Conservation (phyloP, 78 protist species). For the Planoprotostelium fungivorum region DNA sequence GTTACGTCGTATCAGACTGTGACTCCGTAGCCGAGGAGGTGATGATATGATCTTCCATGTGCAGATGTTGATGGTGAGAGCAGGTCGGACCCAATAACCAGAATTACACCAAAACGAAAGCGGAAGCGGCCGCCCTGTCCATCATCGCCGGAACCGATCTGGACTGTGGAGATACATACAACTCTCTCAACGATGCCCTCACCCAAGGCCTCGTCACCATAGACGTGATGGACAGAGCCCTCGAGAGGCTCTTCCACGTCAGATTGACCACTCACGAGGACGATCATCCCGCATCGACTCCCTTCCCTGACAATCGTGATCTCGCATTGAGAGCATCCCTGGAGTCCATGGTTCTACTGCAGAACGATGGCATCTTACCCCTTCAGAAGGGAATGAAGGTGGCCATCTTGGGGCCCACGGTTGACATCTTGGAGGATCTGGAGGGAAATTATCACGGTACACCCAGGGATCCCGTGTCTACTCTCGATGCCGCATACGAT, state of each 20-base stretch:
- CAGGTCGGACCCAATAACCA: not conserved
- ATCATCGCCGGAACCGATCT: not conserved
- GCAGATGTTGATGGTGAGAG: not conserved
- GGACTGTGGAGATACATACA: not conserved
- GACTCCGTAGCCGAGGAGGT: not conserved
- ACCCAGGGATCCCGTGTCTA: not conserved
- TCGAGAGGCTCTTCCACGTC: not conserved
- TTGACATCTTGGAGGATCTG: not conserved
- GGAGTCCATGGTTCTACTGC: not conserved
- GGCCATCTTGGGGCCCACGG: not conserved
- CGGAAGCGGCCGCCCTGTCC: not conserved
- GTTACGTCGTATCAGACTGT: not conserved
- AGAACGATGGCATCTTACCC: not conserved
- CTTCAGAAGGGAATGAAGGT: not conserved
- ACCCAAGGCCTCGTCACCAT: not conserved
- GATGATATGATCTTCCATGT: not conserved
- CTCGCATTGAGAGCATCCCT: not conserved
- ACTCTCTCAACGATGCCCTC: not conserved
- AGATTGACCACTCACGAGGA: not conserved
- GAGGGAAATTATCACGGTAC: not conserved
- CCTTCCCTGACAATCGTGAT: not conserved
- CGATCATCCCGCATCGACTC: not conserved
- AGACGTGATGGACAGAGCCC: not conserved
- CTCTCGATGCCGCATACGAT: not conserved
- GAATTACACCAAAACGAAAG: not conserved